Base-by-base conservation (phyloP, 805 yeast species). In the Sungouiella thailandica region DNA sequence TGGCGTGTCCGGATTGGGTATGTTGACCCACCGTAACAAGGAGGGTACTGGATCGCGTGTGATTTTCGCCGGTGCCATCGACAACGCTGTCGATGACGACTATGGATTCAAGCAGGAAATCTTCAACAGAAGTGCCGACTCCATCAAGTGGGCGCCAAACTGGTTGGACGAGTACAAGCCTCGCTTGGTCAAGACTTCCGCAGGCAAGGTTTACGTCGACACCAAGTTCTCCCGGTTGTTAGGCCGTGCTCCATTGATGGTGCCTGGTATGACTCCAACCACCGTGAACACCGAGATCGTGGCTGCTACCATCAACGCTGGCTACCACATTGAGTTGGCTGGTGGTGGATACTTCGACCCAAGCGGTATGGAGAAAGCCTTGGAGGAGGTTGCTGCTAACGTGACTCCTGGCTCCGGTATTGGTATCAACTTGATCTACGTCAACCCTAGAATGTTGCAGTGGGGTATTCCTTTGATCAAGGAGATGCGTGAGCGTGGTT, bases 191-290 rank as follows among this genome's bases (percentile, higher is more conserved):
- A 83, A 83, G 64, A 85, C 86, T 43, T 55, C 62, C 13, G 44
- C 44, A 38, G 89, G 87, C 49, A 80, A 85, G 59, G 69, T 82
- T 31, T 87, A 67, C 54, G 96, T 93, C 39, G 94, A 89, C 62
- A 93, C 99, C 50, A 89, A 88, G 66, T 88, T 90, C 66, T 85
- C 96, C 33, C 75, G 89, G 59, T 74, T 93, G 50, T 67, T 93
- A 44, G 95, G 97, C 43, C 84, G 88, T 64, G 89, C 98, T 43
- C 99, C 98, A 40, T 68, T 93, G 49, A 82, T 94, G 82, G 93
- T 93, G 49, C 96, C 99, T 24, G 99, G 98, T 70, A 93, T 93
- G 99, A 93, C 98, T 25, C 99, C 99, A 58, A 78, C 95, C 28
- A 93, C 98, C 20, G 97, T 89, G 37, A 82, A 85, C 47, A 93